Percentiles rank a stretch among this genome's conserved stretches.
Conservation (phyloP, 805 yeast genomes). For the Ogataea pignaliae region DNA sequence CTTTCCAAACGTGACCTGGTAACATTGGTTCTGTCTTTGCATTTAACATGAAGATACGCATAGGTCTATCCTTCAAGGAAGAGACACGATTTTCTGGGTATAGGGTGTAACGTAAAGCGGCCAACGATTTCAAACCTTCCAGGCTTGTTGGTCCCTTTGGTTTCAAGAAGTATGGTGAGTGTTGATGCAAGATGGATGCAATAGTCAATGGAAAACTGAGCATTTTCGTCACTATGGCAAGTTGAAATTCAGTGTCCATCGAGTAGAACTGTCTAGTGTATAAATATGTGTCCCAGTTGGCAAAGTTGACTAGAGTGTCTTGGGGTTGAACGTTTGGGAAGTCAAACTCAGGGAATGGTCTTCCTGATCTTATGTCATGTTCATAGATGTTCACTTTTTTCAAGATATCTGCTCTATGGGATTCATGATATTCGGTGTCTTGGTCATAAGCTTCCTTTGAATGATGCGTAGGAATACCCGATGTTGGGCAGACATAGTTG, state of each 20-base stretch:
- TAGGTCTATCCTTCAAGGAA: conserved; percentile 74
- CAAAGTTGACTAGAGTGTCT: conserved; percentile 71
- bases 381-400: conserved; percentile 88
- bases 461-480: conserved; percentile 97
- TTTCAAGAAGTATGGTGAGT: conserved; percentile 74
- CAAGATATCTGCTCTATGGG: conserved; percentile 65
- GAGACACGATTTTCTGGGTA: conserved; percentile 66
- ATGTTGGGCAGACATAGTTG: conserved; percentile 81
- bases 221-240: conserved; percentile 93
- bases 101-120: conserved; percentile 87
- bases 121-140: conserved; percentile 90
- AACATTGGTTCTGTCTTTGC: conserved; percentile 91
- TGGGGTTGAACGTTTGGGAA: conserved; percentile 78
- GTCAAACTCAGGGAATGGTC: conserved; percentile 93
- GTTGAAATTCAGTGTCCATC: conserved; percentile 94
- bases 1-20: conserved; percentile 96
- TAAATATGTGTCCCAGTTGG: conserved; percentile 88
- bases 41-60: conserved; percentile 85
- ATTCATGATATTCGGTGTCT: conserved; percentile 67
- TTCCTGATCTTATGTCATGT: conserved; percentile 90
- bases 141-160: conserved; percentile 86
- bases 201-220: conserved; percentile 90
- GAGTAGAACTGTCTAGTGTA: conserved; percentile 91
- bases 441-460: conserved; percentile 83
- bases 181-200: conserved; percentile 76